A percentile compares a stretch with the other conserved stretches of the same genome.
Conservation (phyloP, 768 basidiomycete species). For the Holtermanniella nyarrowii region DNA sequence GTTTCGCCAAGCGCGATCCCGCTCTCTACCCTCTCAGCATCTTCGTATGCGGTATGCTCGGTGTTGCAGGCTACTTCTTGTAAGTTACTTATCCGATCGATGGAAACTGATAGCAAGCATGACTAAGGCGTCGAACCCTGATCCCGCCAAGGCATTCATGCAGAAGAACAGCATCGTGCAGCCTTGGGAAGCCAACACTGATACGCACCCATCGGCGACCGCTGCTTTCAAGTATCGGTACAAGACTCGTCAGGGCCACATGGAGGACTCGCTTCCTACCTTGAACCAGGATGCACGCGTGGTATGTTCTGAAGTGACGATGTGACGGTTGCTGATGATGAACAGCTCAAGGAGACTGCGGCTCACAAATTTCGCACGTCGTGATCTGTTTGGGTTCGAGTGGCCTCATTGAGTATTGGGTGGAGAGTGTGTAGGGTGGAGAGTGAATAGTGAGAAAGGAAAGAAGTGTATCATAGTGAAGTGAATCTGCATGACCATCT, state of each 20-base stretch:
- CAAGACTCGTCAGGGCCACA: constrained; percentile 33
- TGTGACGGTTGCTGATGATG: not conserved
- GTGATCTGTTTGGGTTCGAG: not conserved
- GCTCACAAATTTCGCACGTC: not conserved
- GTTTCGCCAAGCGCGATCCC: constrained; percentile 40
- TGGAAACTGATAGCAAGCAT: constrained; percentile 12
- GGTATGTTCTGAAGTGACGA: constrained; percentile 10
- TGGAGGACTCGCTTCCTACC: constrained; percentile 33
- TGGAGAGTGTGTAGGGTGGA: not conserved
- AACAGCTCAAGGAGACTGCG: not conserved
- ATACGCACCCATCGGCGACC: constrained; percentile 20
- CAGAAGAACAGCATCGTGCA: constrained; percentile 21
- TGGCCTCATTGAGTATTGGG: not conserved
- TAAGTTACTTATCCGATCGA: constrained; percentile 12
- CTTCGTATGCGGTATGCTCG: constrained; percentile 32
- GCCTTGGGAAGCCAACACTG: constrained; percentile 29
- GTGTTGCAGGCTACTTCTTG: constrained; percentile 39
- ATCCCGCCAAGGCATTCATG: constrained; percentile 25
- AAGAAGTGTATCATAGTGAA: not conserved
- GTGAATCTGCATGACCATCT: too few relatives aligned
- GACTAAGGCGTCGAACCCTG: constrained; percentile 29
- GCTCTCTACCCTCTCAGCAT: constrained; percentile 36
- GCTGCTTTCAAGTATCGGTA: constrained; percentile 39
- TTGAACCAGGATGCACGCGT: constrained; percentile 24
- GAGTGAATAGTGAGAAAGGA: too few relatives aligned